Evolutionary conservation across 257 asterid genomes (phyloP).

Genomic region (Gardenia jasminoides): DNA sequence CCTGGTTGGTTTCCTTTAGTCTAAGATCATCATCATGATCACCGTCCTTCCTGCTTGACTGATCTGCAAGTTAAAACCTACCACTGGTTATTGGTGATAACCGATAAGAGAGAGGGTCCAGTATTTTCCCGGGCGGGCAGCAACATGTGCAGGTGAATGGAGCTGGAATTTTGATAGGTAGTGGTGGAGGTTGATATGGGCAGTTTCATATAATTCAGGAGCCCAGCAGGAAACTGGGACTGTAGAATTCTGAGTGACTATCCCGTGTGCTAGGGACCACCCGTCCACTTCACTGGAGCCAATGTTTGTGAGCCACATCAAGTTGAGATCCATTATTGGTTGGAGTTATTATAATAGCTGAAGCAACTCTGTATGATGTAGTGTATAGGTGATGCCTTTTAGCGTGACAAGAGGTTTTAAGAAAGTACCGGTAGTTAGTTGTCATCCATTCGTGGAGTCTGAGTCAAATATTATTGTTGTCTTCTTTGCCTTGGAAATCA

Average conservation of each 20-base stretch:
- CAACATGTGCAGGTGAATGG: background rate
- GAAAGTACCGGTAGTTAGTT: background rate
- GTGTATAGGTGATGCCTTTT: background rate
- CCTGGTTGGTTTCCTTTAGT: no score
- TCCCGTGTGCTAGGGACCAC: slow-evolving; percentile 26
- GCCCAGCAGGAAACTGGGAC: slow-evolving; percentile 1
- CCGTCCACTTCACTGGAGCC: slow-evolving; percentile 19
- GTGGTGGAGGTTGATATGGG: slow-evolving; percentile 22
- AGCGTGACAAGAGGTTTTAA: background rate
- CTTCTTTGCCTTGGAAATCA: background rate
- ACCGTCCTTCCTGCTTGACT: background rate
- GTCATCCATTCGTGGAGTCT: background rate
- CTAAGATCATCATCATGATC: background rate
- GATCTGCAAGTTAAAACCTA: background rate
- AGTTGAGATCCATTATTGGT: slow-evolving; percentile 17
- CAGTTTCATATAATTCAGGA: slow-evolving; percentile 6
- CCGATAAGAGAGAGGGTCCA: background rate
- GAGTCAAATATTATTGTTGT: background rate
- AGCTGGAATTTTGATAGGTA: slow-evolving; percentile 2
- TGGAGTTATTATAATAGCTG: slow-evolving; percentile 1
- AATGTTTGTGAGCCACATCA: slow-evolving; percentile 20
- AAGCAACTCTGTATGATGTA: background rate
- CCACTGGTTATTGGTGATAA: background rate
- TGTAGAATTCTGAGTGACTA: background rate
- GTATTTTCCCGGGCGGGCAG: background rate